Conservation (phyloP, 495 filamentous ascomycete genomes). For the Letharia columbiana region DNA sequence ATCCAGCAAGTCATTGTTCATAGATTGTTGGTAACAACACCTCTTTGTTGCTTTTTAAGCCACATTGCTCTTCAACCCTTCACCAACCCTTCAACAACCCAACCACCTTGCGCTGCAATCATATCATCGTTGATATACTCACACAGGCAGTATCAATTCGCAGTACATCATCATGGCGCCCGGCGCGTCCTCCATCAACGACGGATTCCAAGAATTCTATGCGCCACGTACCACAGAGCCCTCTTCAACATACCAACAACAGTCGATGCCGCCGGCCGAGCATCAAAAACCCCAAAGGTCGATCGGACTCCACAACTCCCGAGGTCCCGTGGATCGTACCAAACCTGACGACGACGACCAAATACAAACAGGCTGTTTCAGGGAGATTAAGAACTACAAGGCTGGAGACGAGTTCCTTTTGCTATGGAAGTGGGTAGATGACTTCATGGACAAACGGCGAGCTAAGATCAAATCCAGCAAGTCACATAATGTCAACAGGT, state of each 20-base stretch:
- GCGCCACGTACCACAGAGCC: not conserved
- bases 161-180: slow-evolving; percentile 8
- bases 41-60: not conserved
- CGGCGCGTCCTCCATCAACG: not conserved
- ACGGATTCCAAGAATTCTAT: slow-evolving; percentile 4
- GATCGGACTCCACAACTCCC: not conserved
- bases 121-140: not conserved
- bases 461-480: slow-evolving; percentile 8
- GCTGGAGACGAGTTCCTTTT: slow-evolving; percentile 2
- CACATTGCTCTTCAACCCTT: not conserved
- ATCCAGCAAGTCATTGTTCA: slow-evolving; percentile 8
- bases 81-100: not conserved
- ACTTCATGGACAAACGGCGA: slow-evolving; percentile 9
- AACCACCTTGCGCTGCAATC: not conserved
- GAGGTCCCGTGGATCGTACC: not conserved
- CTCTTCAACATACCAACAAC: not conserved
- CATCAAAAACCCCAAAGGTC: not conserved
- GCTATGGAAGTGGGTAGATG: slow-evolving; percentile 15
- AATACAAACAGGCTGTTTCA: not conserved
- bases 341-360: not conserved
- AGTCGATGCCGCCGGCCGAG: slow-evolving; percentile 1
- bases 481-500: not conserved
- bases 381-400: not conserved
- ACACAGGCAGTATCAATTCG: not conserved
- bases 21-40: slow-evolving; percentile 7